Conservation (phyloP, 1,284 basidiomycete species). For the Ganoderma lucidum region DNA sequence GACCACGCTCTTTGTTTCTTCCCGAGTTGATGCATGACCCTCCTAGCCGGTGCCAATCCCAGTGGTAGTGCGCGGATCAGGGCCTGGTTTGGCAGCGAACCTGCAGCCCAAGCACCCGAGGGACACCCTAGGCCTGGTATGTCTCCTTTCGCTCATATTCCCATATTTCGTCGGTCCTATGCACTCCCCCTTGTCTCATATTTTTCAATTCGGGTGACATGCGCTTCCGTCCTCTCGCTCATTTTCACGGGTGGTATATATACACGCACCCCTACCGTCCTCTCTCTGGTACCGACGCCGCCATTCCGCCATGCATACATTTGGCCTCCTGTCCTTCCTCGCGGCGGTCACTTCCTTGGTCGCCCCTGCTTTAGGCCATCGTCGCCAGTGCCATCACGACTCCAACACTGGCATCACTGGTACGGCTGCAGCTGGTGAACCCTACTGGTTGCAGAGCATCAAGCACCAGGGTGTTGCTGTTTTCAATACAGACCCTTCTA, state of each 20-base stretch:
- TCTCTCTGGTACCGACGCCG: conserved; percentile 15
- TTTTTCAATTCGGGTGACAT: conserved; percentile 9
- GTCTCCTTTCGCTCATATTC: neutral
- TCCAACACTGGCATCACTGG: conserved; percentile 50
- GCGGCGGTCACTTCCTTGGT: conserved; percentile 35
- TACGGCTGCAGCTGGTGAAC: conserved; percentile 59
- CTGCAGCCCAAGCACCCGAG: neutral
- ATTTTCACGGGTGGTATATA: conserved; percentile 30
- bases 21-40: neutral
- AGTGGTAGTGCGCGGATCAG: neutral
- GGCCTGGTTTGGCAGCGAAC: neutral
- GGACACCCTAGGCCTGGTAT: neutral
- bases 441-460: conserved; percentile 78
- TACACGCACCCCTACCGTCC: conserved; percentile 14
- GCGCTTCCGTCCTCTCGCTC: conserved; percentile 16
- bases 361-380: conserved; percentile 42
- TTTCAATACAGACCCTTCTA: conserved; percentile 59
- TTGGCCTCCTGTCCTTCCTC: conserved; percentile 32
- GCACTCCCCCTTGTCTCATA: neutral
- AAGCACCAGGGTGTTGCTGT: conserved; percentile 69
- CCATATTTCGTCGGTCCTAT: neutral
- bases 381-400: conserved; percentile 38
- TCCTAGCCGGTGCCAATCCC: neutral
- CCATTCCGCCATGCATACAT: conserved; percentile 34
- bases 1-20: conserved; percentile 17